Evolutionary conservation across 2,329 filamentous ascomycete species (phyloP).

Genomic region (Lecanosticta acicola): DNA sequence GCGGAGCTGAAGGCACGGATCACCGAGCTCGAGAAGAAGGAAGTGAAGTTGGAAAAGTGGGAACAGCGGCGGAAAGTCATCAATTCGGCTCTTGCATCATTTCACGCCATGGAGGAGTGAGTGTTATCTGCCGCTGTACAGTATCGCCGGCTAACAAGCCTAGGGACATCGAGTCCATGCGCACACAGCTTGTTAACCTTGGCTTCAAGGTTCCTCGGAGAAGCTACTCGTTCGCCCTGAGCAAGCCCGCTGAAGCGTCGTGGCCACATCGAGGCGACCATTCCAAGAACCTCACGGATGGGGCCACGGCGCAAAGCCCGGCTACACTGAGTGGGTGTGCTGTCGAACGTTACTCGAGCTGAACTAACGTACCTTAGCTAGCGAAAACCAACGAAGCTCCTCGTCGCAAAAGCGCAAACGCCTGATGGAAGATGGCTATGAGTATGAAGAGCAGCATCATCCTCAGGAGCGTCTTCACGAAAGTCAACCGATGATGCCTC

Average conservation of each 20-base stretch:
- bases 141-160: conserved; percentile 2
- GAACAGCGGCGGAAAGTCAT: conserved; percentile 30
- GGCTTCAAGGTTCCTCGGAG: conserved; percentile 27
- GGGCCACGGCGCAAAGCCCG: conserved; percentile 11
- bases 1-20: conserved; percentile 20
- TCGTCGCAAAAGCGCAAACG: conserved; percentile 31
- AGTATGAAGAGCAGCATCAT: conserved; percentile 1
- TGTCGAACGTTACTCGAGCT: not conserved
- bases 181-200: conserved; percentile 24
- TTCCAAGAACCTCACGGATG: too few species aligned
- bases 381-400: conserved; percentile 18
- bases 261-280: conserved; percentile 1
- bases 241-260: not conserved
- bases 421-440: conserved; percentile 16
- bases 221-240: conserved; percentile 20
- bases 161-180: conserved; percentile 30
- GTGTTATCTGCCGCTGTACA: not conserved
- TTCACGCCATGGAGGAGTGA: conserved; percentile 32
- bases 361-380: conserved; percentile 10
- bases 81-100: conserved; percentile 33
- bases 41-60: conserved; percentile 30
- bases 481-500: conserved; percentile 32
- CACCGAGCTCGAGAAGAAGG: conserved; percentile 19
- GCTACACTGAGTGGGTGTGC: conserved; percentile 14
- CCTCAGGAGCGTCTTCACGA: not conserved